Base-by-base conservation (phyloP, 352 stramenopile species). In the Pythium periplocum region DNA sequence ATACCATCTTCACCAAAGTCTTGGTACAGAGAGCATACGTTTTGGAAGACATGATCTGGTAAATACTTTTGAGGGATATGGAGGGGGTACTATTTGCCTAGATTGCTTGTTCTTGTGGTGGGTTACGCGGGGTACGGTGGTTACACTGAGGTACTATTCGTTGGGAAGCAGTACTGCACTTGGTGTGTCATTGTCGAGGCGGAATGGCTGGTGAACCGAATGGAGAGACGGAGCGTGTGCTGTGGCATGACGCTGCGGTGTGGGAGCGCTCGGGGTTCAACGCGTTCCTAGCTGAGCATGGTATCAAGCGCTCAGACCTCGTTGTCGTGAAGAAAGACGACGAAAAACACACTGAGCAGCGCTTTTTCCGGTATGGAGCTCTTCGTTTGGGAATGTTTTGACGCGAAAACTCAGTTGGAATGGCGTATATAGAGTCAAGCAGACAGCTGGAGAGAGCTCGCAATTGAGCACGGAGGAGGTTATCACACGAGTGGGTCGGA, bases 281-380 rank as follows among this genome's bases (percentile, higher is more conserved):
- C 4, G 47, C 54, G 51, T 91, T 91, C 62, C 61, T 91, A 3
- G 12, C 54, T 2, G 55, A 73, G 31, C 81, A 91, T 55, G 55
- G 69, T 2, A 74, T 87, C 45, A n/a, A 71, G 26, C 36, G 49
- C 1, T 68, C 54, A 2, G 80, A 89, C 44, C 63, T 88, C 36
- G 26, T 85, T 4, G 67, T 37, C 6, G n/a, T 49, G 1, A 26
- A 51, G 6, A 52, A 37, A 32, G 64, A 60, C 10, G 32, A 32
- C 9, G 57, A 62, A 12, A 49, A 46, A 45, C 57, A 59, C 4
- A 59, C 63, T 3, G 66, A 72, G 41, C 62, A 62, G 39, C 75
- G 81, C 51, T 91, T 83, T 53, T 86, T 91, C 54, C 66, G 81
- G 80, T 87, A 61, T 42, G 47, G 42, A 42, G 4, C 0, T 10